Conservation (phyloP, 305 asterid species). For the Coffea humblotiana region DNA sequence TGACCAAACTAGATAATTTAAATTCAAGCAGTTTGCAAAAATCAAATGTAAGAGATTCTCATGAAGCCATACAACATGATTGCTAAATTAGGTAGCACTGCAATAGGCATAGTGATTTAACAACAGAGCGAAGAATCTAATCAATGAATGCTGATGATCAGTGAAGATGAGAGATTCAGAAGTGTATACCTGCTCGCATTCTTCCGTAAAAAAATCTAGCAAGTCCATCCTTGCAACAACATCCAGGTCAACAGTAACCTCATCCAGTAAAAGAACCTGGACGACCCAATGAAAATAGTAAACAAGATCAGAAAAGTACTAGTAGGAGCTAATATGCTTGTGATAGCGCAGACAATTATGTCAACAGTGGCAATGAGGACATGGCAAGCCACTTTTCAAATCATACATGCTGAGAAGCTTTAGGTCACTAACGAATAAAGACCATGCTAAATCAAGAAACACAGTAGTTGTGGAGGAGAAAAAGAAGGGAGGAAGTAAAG, state of each 20-base stretch:
- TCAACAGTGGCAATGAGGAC: background rate
- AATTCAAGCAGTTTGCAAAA: background rate
- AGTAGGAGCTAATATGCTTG: background rate
- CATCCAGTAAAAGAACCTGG: slow-evolving; percentile 95
- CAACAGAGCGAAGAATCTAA: background rate
- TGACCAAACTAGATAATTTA: background rate
- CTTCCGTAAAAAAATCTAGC: slow-evolving; percentile 86
- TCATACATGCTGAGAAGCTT: background rate
- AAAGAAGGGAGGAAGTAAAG: background rate
- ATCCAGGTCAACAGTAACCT: slow-evolving; percentile 95
- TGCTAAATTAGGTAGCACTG: background rate
- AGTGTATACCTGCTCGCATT: slow-evolving; percentile 76
- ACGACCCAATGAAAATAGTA: background rate
- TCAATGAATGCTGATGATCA: background rate
- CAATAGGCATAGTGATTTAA: background rate
- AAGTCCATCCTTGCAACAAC: slow-evolving; percentile 99
- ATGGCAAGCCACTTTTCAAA: background rate
- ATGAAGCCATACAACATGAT: background rate
- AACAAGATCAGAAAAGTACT: background rate
- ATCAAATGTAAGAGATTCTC: background rate
- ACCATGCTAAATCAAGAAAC: background rate
- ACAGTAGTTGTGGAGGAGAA: background rate
- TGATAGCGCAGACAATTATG: background rate
- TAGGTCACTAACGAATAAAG: background rate
- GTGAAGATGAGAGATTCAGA: background rate